Percentiles rank a stretch among this genome's conserved stretches.
Conservation (phyloP, 2,329 filamentous ascomycete genomes). For the Diatrype stigma region DNA sequence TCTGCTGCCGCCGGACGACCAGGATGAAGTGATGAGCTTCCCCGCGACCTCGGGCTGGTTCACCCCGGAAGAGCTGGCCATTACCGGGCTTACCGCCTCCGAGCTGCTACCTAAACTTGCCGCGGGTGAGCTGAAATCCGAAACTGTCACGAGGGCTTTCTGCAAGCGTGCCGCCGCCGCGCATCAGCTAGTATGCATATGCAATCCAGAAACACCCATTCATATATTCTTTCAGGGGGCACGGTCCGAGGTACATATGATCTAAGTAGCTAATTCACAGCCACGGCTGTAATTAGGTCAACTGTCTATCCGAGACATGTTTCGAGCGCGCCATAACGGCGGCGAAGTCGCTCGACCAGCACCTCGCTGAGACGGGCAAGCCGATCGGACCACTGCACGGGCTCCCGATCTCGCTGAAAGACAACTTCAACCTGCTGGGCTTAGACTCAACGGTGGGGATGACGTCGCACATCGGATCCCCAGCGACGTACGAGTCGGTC, state of each 20-base stretch:
- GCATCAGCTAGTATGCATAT: conserved; percentile 29
- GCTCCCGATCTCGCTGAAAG: conserved; percentile 63
- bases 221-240: too few species aligned
- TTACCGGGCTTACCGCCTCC: conserved; percentile 30
- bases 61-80: conserved; percentile 36
- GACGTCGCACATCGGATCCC: conserved; percentile 55
- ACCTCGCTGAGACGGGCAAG: conserved; percentile 42
- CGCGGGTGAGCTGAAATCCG: conserved; percentile 32
- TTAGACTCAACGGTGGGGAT: conserved; percentile 62
- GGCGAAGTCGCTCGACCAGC: conserved; percentile 46
- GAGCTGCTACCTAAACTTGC: conserved; percentile 33
- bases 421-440: conserved; percentile 62
- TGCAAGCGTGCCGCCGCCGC: conserved; percentile 35
- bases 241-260: too few species aligned
- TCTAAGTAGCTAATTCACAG: not conserved
- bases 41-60: conserved; percentile 58
- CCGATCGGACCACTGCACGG: conserved; percentile 60
- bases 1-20: conserved; percentile 48
- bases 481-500: conserved; percentile 40
- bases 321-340: conserved; percentile 48
- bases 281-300: conserved; percentile 27
- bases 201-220: too few species aligned
- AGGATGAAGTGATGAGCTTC: conserved; percentile 54
- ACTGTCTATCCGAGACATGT: conserved; percentile 50
- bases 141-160: conserved; percentile 32